Conservation (phyloP, 257 asterid species). For the Cordia subcordata region DNA sequence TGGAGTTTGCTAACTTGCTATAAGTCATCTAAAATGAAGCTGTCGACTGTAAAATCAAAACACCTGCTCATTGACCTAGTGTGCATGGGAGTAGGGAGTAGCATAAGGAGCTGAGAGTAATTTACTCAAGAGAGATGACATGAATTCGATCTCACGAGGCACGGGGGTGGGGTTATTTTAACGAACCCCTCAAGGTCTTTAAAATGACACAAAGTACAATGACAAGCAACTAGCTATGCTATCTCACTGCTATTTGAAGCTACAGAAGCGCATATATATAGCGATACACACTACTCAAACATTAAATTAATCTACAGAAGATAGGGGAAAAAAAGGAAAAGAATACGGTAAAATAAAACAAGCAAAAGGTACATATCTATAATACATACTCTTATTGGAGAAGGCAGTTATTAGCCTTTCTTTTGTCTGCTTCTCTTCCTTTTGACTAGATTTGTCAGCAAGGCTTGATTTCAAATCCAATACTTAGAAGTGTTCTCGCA, state of each 20-base stretch:
- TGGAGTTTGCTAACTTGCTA: no score
- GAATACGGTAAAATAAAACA: conserved; percentile 7
- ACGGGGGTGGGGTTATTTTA: no score
- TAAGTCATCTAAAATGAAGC: no score
- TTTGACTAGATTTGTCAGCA: conserved; percentile 36
- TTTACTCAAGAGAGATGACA: no score
- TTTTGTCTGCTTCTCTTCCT: conserved; percentile 6
- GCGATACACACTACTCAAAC: conserved; percentile 6
- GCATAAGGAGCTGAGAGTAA: no score
- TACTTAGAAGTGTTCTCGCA: conserved; percentile 55
- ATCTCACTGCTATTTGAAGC: conserved; percentile 1
- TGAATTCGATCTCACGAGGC: no score
- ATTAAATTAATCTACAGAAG: neutral
- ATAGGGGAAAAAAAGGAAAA: neutral
- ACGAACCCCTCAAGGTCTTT: no score
- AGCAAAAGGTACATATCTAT: neutral
- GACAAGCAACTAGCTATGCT: neutral
- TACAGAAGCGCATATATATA: neutral
- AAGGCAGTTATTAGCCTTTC: conserved; percentile 5
- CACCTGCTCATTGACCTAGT: no score
- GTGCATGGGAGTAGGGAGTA: no score
- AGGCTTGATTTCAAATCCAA: conserved; percentile 80
- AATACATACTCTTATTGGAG: conserved; percentile 12
- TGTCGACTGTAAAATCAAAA: no score
- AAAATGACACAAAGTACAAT: no score